Base-by-base conservation (phyloP, 2,329 filamentous ascomycete genomes). In the Alternaria sp. region DNA sequence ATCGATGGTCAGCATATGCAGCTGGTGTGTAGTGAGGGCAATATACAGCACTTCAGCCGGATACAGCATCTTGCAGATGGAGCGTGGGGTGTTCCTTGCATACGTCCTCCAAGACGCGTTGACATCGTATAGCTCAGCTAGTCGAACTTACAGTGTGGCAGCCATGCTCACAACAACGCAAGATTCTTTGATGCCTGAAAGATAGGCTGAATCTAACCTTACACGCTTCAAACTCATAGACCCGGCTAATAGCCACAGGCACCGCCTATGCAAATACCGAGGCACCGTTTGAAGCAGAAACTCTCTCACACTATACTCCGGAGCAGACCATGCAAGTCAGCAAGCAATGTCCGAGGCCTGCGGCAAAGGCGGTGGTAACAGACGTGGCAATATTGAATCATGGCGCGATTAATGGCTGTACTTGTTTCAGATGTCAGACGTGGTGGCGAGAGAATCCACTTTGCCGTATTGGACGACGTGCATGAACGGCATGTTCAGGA, bases 401-500 rank as follows among this genome's bases (percentile, higher is more conserved):
- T 49, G 58, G 44, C 32, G 32, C 47, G 26, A 57, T 25, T 49
- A 49, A 19, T 43, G n/a, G 28, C 44, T 26, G 26, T 54, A 21
- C 26, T 26, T 46, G 62, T 65, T 65, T 65, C 63, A 65, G 52
- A 47, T 54, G 57, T 51, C 50, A 36, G 43, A 44, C 28, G 43
- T 23, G 47, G 59, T 55, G 62, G 58, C 46, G 36, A 56, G 59
- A 26, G 13, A 45, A 36, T 43, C 50, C 46, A 56, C 45, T 55
- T 56, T 62, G 19, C 63, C 60, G 30, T 19, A 47, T 62, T 32
- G 40, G 54, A 61, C 50, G 54, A 58, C 30, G 32, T 57, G 55
- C 63, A 62, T 65, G 59, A 59, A 57, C 63, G 51, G 32, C 23
- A 49, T 44, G 55, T 62, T 62, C 60, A 62, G 47, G 54, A 54